Evolutionary conservation across 495 filamentous ascomycete species (phyloP), one percentile per base, ranked within the genome.

Genomic region (Glonium stellatum): DNA sequence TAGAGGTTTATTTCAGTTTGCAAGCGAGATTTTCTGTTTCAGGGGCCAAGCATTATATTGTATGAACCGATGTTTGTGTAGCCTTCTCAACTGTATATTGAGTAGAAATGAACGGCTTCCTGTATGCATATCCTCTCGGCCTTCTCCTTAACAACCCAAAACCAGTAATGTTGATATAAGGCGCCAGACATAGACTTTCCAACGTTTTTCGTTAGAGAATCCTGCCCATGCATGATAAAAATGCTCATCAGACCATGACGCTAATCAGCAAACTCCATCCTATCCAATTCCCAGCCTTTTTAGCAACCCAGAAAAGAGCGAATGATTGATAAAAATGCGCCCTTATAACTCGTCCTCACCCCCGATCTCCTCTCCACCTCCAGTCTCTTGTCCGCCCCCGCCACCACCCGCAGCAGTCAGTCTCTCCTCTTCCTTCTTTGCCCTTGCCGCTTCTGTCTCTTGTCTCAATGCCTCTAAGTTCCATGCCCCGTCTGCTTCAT

Each of bases 391-490:
- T 12, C 46, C 65, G 19, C 31, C 53, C 6, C 46, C 65, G 18
- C 31, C 53, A 35, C 36, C 58, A 6, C 21, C 42, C 11, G 39
- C 57, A 1, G 18, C 46, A 21, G 55, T 61, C 60, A 75, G 46
- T 61, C 83, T 76, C 69, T 88, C 84, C 60, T 83, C 84, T 72
- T 78, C 83, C 59, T 80, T 79, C 66, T 75, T 73, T 51, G 88
- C 63, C 18, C 80, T 50, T 84, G 83, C 68, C 87, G 70, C 62
- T 68, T 82, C 76, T 25, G 72, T 77, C 60, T 73, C 74, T 54
- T 55, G 65, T 69, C 77, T 50, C 73, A 84, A 50, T 34, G 84
- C 88, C 66, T 87, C 85, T 69, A 97, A 75, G 74, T 96, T 91
- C 82, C 85, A 96, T 21, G 73, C 73, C 49, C 79, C 83, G 21